Percentiles rank a stretch among this genome's conserved stretches.
phyloP scores from a whole-genome alignment of 2,329 filamentous ascomycete genomes.

The Bimuria novae-zelandiae region DNA sequence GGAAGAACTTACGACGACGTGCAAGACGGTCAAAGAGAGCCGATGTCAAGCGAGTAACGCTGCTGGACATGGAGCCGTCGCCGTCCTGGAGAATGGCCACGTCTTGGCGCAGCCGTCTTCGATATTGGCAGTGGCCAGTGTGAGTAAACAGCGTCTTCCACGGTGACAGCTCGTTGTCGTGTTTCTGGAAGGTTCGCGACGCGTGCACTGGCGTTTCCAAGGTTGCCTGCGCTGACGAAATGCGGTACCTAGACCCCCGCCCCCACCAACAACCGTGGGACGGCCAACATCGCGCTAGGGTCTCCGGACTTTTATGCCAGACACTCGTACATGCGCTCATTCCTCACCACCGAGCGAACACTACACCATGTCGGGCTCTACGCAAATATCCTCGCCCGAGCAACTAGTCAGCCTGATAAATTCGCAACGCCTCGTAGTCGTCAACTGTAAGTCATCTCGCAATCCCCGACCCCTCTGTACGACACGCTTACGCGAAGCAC shows the following conservation, averaged over 20 bases:
- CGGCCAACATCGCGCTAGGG: slow-evolving; percentile 7
- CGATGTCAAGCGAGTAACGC: neutral
- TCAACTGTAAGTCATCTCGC: slow-evolving; percentile 73
- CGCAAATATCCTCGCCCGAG: slow-evolving; percentile 50
- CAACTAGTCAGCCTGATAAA: slow-evolving; percentile 64
- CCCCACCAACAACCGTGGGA: slow-evolving; percentile 22
- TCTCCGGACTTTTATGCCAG: slow-evolving; percentile 11
- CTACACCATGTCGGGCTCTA: slow-evolving; percentile 50
- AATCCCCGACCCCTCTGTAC: slow-evolving; percentile 11
- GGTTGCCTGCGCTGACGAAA: slow-evolving; percentile 18
- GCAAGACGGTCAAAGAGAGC: neutral
- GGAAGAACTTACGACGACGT: neutral
- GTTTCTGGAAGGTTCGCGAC: slow-evolving; percentile 34
- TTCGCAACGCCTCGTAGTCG: slow-evolving; percentile 78
- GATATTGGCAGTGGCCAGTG: neutral
- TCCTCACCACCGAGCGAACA: slow-evolving; percentile 14
- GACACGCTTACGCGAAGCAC: neutral
- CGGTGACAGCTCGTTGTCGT: neutral
- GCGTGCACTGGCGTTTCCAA: slow-evolving; percentile 14
- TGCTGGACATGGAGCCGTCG: no score
- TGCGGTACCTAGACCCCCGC: slow-evolving; percentile 18
- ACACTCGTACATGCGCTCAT: slow-evolving; percentile 1
- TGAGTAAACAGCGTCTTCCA: neutral
- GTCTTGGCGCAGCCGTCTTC: no score
- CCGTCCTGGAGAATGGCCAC: no score